Evolutionary conservation across 148 eudicot genomes (phyloP), one percentile per base, ranked within the genome.

Genomic region (Gaultheria prostrata): DNA sequence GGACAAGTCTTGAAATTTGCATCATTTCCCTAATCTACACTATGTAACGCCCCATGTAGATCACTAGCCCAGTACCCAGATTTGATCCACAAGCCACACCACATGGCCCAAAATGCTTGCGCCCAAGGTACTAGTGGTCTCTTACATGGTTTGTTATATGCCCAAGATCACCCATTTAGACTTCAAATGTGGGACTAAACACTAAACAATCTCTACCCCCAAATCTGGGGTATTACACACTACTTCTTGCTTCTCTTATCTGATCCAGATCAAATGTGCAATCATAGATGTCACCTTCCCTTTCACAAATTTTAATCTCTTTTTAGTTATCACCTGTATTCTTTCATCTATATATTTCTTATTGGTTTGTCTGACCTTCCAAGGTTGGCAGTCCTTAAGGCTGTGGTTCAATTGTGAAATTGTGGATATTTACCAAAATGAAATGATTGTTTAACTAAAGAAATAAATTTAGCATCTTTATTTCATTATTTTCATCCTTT

Each of bases 161-260:
- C 6, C 39, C 6, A 35, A 35, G 39, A 35, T 35, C 39, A 35
- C 39, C 39, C 39, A 35, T 35, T 35, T 35, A 3, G 39, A 35
- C 39, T 35, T 35, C 39, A 4, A 35, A 35, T 35, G 39, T 35
- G 6, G 3, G 4, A 35, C 39, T 35, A 35, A 35, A 35, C 2
- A 35, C 39, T 35, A 35, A 35, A 35, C 2, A 35, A 35, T 35
- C 4, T 3, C 4, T 35, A 35, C 39, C 39, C 39, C 39, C 2
- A 35, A 35, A 35, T 4, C 4, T 35, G 4, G 39, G 39, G 39
- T 35, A 35, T 35, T 35, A 35, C 39, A 35, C n/a, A n/a, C 33
- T 39, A 63, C 21, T 63, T 80, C 54, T 63, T 80, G 54, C 56
- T n/a, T 61, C 32, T 63, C 35, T 63, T 80, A 39, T 63, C 72